These are phyloP conservation scores for Daldinia bambusicola DNA, from an alignment of 495 filamentous ascomycete species.

Conservation along the genomic window DNA sequence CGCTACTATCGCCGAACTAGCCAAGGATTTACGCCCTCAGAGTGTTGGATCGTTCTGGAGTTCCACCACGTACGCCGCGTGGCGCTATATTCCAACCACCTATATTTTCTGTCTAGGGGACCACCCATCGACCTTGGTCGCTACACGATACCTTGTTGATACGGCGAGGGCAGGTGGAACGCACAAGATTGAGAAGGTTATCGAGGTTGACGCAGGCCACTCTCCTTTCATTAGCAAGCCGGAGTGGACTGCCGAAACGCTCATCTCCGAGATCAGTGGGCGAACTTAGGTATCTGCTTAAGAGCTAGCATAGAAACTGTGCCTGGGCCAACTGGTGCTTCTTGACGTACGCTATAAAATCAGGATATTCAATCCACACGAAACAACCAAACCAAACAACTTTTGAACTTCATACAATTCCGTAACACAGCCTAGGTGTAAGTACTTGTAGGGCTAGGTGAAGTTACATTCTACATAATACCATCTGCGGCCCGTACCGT, in stretches of 20 bases:
- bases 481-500: background rate
- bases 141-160: slow-evolving; percentile 34
- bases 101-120: background rate
- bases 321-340: background rate
- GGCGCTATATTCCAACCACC: slow-evolving; percentile 48
- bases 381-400: background rate
- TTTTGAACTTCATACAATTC: too few species aligned
- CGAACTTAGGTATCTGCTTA: background rate
- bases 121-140: background rate
- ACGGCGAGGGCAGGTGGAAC: slow-evolving; percentile 29
- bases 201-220: slow-evolving; percentile 24
- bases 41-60: slow-evolving; percentile 44
- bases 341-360: background rate
- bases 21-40: slow-evolving; percentile 46
- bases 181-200: slow-evolving; percentile 29
- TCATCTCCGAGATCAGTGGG: slow-evolving; percentile 2
- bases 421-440: background rate
- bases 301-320: background rate
- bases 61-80: slow-evolving; percentile 47
- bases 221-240: slow-evolving; percentile 31
- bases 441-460: too few species aligned
- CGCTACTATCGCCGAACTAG: slow-evolving; percentile 37
- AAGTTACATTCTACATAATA: too few species aligned
- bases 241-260: slow-evolving; percentile 23
- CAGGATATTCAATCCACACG: background rate